phyloP scores from a whole-genome alignment of 257 asterid genomes.

The Coffea canephora region DNA sequence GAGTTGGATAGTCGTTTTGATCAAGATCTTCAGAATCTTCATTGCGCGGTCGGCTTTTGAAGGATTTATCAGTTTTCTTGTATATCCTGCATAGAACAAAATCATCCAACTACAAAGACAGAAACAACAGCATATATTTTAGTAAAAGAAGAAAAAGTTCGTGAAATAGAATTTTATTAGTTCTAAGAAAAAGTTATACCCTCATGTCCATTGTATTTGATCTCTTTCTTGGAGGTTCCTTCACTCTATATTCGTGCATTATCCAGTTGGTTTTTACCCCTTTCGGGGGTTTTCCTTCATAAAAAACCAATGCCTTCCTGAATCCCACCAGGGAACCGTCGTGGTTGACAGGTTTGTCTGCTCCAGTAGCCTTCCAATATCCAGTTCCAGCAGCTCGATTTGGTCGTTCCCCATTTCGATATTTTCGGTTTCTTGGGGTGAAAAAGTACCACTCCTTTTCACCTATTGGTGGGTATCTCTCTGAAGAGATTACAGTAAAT shows the following conservation, averaged over 20 bases:
- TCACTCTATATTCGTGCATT: constrained; percentile 25
- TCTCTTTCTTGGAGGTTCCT: not conserved
- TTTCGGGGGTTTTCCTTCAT: constrained; percentile 13
- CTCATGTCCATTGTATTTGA: not conserved
- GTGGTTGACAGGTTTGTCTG: not conserved
- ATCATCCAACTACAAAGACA: constrained; percentile 23
- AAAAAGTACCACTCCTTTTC: constrained; percentile 31
- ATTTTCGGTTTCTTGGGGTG: constrained; percentile 33
- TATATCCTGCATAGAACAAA: constrained; percentile 24
- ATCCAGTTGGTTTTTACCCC: constrained; percentile 24
- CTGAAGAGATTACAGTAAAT: not conserved
- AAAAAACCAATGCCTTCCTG: constrained; percentile 24
- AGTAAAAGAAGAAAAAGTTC: no score
- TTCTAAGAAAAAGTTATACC: not conserved
- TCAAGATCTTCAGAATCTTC: not conserved
- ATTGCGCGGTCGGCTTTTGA: not conserved
- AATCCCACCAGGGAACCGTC: not conserved
- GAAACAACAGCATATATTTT: not conserved
- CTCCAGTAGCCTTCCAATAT: constrained; percentile 38
- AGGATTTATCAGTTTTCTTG: constrained; percentile 6
- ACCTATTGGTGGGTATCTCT: not conserved
- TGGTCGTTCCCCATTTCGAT: constrained; percentile 20
- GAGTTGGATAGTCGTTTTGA: not conserved
- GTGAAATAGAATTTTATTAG: no score
- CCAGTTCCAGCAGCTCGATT: constrained; percentile 26